These are phyloP conservation scores for Hygrophila difformis DNA, from an alignment of 257 asterid species.

Conservation along the genomic window DNA sequence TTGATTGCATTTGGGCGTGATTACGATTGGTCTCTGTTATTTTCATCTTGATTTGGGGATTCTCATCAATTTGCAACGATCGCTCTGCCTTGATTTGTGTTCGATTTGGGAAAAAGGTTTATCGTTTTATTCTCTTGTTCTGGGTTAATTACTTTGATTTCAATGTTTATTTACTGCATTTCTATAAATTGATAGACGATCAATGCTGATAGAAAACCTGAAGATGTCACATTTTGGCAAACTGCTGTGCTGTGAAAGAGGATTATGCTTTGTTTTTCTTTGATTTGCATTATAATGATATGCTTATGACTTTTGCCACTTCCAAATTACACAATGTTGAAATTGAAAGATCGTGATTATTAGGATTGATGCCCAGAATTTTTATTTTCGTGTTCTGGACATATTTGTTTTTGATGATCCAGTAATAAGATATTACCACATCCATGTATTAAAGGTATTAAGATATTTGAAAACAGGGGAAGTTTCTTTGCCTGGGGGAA, in stretches of 20 bases:
- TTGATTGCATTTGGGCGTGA: slow-evolving; percentile 15
- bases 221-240: too few species aligned
- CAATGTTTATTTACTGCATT: not conserved
- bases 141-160: not conserved
- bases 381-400: too few species aligned
- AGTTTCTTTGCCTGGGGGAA: slow-evolving; percentile 92
- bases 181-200: slow-evolving; percentile 1
- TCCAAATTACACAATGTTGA: not conserved
- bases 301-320: not conserved
- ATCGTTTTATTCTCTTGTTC: too few species aligned
- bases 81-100: too few species aligned
- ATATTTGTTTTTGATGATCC: too few species aligned
- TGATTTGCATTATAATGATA: not conserved
- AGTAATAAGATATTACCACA: too few species aligned
- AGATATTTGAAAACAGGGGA: slow-evolving; percentile 50
- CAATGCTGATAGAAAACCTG: not conserved
- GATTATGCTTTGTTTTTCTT: too few species aligned
- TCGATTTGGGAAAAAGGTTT: too few species aligned
- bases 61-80: too few species aligned
- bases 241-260: too few species aligned
- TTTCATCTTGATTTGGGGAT: too few species aligned
- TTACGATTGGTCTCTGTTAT: too few species aligned
- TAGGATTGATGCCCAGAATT: not conserved
- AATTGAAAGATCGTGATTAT: not conserved
- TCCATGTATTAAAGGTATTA: slow-evolving; percentile 2